Evolutionary conservation across 1,284 basidiomycete species (phyloP).

Genomic region (Termitomyces sp.): DNA sequence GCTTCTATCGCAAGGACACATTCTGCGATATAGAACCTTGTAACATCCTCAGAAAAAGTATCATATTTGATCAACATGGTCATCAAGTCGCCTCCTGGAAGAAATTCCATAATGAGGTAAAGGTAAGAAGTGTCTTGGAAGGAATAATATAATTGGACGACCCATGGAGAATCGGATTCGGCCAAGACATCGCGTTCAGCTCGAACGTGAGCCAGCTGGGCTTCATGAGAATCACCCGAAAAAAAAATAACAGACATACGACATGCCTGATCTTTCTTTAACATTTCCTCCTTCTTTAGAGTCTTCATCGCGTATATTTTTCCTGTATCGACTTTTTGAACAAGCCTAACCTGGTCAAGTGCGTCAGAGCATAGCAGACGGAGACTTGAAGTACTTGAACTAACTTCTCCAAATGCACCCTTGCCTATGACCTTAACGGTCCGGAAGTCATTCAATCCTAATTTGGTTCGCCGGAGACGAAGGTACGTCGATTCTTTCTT

Average conservation of each 20-base stretch:
- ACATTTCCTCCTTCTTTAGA: slow-evolving; percentile 96
- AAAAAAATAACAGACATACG: neutral
- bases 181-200: slow-evolving; percentile 89
- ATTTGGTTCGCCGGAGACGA: slow-evolving; percentile 65
- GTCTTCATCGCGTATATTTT: slow-evolving; percentile 99
- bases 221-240: slow-evolving; percentile 38
- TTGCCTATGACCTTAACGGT: slow-evolving; percentile 96
- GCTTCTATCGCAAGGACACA: slow-evolving; percentile 88
- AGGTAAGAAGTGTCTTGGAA: slow-evolving; percentile 95
- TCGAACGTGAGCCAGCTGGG: slow-evolving; percentile 89
- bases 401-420: slow-evolving; percentile 88
- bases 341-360: slow-evolving; percentile 75
- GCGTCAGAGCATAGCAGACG: neutral
- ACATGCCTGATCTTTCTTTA: slow-evolving; percentile 93
- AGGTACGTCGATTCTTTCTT: slow-evolving; percentile 84
- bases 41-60: slow-evolving; percentile 98
- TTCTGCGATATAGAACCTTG: slow-evolving; percentile 95
- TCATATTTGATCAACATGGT: slow-evolving; percentile 99
- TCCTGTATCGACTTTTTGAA: slow-evolving; percentile 95
- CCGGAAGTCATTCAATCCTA: slow-evolving; percentile 85
- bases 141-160: slow-evolving; percentile 96
- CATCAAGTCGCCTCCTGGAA: slow-evolving; percentile 98
- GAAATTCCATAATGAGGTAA: slow-evolving; percentile 98
- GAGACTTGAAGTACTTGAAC: slow-evolving; percentile 14
- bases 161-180: slow-evolving; percentile 96